Percentiles rank a stretch among this genome's conserved stretches.
These are phyloP conservation scores for Echium plantagineum DNA, from an alignment of 257 asterid genomes.

Conservation along the genomic window DNA sequence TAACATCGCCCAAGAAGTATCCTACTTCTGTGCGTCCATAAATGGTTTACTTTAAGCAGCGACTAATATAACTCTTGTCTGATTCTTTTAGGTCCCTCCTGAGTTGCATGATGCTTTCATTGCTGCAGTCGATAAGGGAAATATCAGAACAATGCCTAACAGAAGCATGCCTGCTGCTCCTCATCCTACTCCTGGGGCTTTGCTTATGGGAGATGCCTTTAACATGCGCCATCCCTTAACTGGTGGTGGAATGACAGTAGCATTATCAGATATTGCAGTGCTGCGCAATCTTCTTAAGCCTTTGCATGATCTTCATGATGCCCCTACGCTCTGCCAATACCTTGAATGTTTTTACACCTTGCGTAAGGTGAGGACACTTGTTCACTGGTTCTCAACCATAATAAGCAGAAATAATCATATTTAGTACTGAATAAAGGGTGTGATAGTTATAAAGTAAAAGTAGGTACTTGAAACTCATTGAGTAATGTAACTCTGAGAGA, in stretches of 20 bases:
- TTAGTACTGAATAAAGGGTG: neutral
- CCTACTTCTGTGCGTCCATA: neutral
- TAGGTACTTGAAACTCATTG: too few species aligned
- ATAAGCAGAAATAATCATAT: neutral
- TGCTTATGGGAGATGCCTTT: conserved; percentile 61
- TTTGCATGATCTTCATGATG: conserved; percentile 30
- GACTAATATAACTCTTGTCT: neutral
- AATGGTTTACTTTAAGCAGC: neutral
- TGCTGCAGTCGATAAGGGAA: conserved; percentile 40
- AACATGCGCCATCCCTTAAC: conserved; percentile 69
- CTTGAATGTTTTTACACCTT: conserved; percentile 52
- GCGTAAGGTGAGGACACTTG: conserved; percentile 29
- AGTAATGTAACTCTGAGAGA: too few species aligned
- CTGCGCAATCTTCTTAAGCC: conserved; percentile 51
- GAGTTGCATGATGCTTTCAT: conserved; percentile 39
- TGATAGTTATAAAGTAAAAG: too few species aligned
- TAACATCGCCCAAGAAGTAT: neutral
- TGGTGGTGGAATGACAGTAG: conserved; percentile 72
- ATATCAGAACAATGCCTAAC: conserved; percentile 54
- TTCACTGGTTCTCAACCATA: neutral
- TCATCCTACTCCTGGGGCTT: conserved; percentile 53
- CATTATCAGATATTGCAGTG: conserved; percentile 49
- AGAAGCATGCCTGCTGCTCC: conserved; percentile 67
- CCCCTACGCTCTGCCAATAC: conserved; percentile 34
- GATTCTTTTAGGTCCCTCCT: conserved; percentile 33